Evolutionary conservation across 331 rosid species (phyloP).

Genomic region (Erythrophleum ivorense): DNA sequence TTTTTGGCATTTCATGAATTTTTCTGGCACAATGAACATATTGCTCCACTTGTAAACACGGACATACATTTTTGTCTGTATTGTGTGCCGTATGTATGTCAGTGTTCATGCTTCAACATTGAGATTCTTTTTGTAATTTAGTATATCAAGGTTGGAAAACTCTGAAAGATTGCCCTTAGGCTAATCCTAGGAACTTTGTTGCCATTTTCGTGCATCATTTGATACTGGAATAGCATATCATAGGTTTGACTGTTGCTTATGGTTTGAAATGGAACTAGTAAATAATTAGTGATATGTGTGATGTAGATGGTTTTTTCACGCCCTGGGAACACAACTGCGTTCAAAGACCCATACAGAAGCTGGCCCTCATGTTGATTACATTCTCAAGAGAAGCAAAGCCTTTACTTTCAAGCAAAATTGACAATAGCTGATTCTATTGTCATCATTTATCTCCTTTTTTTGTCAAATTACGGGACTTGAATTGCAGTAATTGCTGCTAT

Average conservation of each 20-base stretch:
- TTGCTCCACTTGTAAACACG: too few relatives aligned
- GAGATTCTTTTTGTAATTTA: not conserved
- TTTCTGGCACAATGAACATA: not conserved
- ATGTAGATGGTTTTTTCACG: conserved; percentile 64
- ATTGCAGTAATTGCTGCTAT: too few relatives aligned
- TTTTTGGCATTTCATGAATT: not conserved
- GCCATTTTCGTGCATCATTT: too few relatives aligned
- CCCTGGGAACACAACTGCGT: conserved; percentile 58
- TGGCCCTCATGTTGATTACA: conserved; percentile 40
- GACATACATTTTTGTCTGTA: too few relatives aligned
- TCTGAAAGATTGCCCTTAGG: too few relatives aligned
- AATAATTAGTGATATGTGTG: not conserved
- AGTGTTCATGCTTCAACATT: too few relatives aligned
- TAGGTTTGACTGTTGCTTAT: not conserved
- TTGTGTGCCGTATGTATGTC: too few relatives aligned
- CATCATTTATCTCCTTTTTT: not conserved
- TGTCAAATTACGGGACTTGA: too few relatives aligned
- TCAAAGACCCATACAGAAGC: conserved; percentile 49
- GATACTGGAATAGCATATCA: not conserved
- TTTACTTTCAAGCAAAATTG: not conserved
- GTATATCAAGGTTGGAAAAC: not conserved
- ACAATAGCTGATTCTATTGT: not conserved
- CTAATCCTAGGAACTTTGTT: too few relatives aligned
- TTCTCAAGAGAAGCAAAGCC: not conserved
- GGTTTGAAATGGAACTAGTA: too few relatives aligned